Evolutionary conservation across 73 alveolate species (phyloP).

Genomic region (Halteria grandinella): DNA sequence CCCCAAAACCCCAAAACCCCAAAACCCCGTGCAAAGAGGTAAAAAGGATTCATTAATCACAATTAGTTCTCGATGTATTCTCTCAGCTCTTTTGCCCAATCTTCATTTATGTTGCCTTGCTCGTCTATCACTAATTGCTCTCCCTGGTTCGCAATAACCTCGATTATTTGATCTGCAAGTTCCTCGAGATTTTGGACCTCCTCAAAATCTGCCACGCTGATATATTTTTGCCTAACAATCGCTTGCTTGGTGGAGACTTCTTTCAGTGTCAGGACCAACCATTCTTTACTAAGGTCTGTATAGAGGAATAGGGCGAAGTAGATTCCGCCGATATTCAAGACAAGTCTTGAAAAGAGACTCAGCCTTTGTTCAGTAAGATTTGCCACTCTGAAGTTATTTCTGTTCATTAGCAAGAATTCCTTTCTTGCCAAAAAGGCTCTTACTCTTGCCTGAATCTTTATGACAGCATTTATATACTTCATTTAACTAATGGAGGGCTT

Average conservation of each 20-base stretch:
- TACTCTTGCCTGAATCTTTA: not conserved
- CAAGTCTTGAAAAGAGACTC: not conserved
- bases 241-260: too few relatives aligned
- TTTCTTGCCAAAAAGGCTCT: constrained; percentile 21
- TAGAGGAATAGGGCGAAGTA: constrained; percentile 5
- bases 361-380: too few relatives aligned
- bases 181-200: too few relatives aligned
- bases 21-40: not conserved
- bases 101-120: constrained; percentile 27
- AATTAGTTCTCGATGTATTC: too few relatives aligned
- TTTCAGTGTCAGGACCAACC: constrained; percentile 19
- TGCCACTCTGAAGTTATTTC: not conserved
- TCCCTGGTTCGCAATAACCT: not conserved
- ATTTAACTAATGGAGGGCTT: not conserved
- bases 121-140: not conserved
- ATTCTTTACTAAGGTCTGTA: not conserved
- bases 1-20: not conserved
- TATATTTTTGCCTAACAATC: too few relatives aligned
- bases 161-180: too few relatives aligned
- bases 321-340: not conserved
- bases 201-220: too few relatives aligned
- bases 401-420: not conserved
- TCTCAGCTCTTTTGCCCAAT: constrained; percentile 13
- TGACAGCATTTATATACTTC: constrained; percentile 7
- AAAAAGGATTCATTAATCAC: not conserved